Evolutionary conservation across 495 filamentous ascomycete species (phyloP), one percentile per base, ranked within the genome.

Genomic region (Trichoderma virens): DNA sequence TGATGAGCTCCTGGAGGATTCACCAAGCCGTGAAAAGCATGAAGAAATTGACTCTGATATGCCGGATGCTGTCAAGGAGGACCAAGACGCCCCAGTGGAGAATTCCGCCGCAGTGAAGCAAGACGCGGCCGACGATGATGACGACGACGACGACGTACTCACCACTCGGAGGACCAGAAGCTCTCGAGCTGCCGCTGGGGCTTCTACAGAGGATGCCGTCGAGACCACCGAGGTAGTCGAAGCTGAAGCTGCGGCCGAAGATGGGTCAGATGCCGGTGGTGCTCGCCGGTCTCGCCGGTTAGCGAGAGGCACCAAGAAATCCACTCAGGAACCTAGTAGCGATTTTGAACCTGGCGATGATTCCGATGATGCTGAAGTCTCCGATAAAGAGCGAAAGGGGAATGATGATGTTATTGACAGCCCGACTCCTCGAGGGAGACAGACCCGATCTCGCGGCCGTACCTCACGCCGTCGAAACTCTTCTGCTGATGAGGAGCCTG

Each of bases 341-440:
- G 92, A 97, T 67, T 96, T 96, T 69, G 91, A 96, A 69, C 91
- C 91, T 8, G 83, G 82, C 8, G 85, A 86, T 60, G 87, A 87
- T 35, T 82, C 78, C 0, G 83, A 76, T 45, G 84, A 84, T 5
- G 83, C 79, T 6, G 75, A 79, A 20, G 65, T 67, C 11, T 80
- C 78, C 0, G 82, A 56, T 14, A 56, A 56, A 1, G 69, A 71
- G 39, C 76, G 72, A 38, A 72, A 71, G 3, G 60, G 67, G 20
- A 73, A 70, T 23, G 78, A 79, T 18, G 75, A 76, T 31, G 78
- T 75, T 30, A 78, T 73, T 28, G 73, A 77, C 6, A 77, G 73
- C 32, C 70, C 78, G 7, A 78, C 73, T 56, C 73, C 76, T 6
- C 71, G 73, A 25, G 74, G 75, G 4, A 73, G 74, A 27, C 73